Evolutionary conservation across 768 basidiomycete genomes (phyloP).

Genomic region (Daedaleopsis nitida): DNA sequence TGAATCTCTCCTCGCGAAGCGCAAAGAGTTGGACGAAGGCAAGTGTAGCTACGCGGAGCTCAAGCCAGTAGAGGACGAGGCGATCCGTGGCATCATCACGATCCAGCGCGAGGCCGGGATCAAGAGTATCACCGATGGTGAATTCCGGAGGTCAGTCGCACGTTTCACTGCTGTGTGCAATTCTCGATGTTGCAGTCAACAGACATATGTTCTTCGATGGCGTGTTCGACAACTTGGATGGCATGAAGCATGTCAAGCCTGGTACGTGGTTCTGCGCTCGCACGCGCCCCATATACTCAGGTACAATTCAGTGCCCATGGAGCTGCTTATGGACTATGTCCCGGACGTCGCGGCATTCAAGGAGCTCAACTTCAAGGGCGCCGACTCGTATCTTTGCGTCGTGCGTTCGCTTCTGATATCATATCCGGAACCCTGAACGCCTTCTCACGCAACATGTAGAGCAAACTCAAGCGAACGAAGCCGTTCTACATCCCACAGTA

Average conservation of each 20-base stretch:
- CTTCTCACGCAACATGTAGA: constrained; percentile 34
- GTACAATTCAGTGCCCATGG: not conserved
- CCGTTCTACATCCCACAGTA: constrained; percentile 68
- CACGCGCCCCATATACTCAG: not conserved
- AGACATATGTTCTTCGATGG: constrained; percentile 65
- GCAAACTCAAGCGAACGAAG: constrained; percentile 62
- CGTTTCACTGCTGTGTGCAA: too few relatives aligned
- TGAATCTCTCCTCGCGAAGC: constrained; percentile 47
- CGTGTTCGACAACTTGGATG: constrained; percentile 66
- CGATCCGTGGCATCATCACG: constrained; percentile 52
- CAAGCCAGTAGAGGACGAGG: constrained; percentile 49
- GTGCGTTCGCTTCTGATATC: constrained; percentile 18
- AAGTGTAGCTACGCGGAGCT: constrained; percentile 48
- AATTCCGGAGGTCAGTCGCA: constrained; percentile 38
- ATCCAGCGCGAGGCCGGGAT: constrained; percentile 59
- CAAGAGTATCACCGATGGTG: constrained; percentile 65
- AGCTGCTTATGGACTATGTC: constrained; percentile 32
- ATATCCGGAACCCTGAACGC: not conserved
- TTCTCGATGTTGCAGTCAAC: not conserved
- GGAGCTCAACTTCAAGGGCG: constrained; percentile 34
- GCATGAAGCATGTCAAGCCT: constrained; percentile 53
- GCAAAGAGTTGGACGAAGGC: constrained; percentile 44
- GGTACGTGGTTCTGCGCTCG: constrained; percentile 26
- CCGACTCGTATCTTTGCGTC: constrained; percentile 31
- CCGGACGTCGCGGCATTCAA: constrained; percentile 38